Percentiles rank a stretch among this genome's conserved stretches.
These are phyloP conservation scores for cucumber (Cucumis sativus) DNA, from an alignment of 306 rosid species.

Conservation along the genomic window Cucumber_9930_V3 NC_026655.2:4564501-4565000, in stretches of 20 bases:
- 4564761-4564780: not conserved
- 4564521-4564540: slow-evolving; percentile 28
- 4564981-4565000: too few species aligned
- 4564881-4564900: too few species aligned
- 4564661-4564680: not conserved
- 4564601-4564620: not conserved
- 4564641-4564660: not conserved
- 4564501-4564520: slow-evolving; percentile 62
- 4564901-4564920: too few species aligned
- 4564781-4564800: not conserved
- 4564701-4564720: not conserved
- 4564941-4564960: too few species aligned
- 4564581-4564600: slow-evolving; percentile 8
- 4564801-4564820: not conserved
- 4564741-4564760: not conserved
- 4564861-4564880: too few species aligned
- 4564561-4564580: slow-evolving; percentile 16
- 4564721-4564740: not conserved
- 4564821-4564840: too few species aligned
- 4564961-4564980: too few species aligned
- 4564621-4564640: not conserved
- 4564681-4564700: not conserved
- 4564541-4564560: slow-evolving; percentile 33
- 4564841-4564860: too few species aligned
- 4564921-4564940: too few species aligned